Evolutionary conservation across 805 yeast genomes (phyloP).

Genomic region (Hanseniaspora clermontiae): DNA sequence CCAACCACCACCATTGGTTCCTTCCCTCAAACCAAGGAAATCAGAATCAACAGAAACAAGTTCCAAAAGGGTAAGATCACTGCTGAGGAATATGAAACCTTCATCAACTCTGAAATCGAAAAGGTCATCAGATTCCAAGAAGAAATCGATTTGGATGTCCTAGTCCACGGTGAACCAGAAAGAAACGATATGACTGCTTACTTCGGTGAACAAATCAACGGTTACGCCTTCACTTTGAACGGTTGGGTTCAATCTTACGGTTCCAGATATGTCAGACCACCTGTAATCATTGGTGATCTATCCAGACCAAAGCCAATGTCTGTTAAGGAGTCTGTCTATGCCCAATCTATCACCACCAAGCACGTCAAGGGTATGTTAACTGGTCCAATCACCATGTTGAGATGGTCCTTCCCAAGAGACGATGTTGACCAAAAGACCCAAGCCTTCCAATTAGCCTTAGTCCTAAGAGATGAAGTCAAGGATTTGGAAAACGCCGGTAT

Average conservation of each 20-base stretch:
- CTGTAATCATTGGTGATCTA: constrained; percentile 96
- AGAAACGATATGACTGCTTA: constrained; percentile 99
- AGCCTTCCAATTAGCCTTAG: constrained; percentile 92
- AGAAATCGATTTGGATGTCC: constrained; percentile 93
- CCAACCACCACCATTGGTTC: constrained; percentile 99
- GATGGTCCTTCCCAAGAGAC: constrained; percentile 99
- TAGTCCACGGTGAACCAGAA: constrained; percentile 99
- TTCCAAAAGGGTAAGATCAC: constrained; percentile 92
- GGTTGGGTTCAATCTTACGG: constrained; percentile 99
- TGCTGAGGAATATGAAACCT: constrained; percentile 87
- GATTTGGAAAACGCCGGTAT: constrained; percentile 98
- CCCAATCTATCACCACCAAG: constrained; percentile 88
- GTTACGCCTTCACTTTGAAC: constrained; percentile 95
- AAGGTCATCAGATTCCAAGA: constrained; percentile 97
- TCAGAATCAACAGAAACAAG: constrained; percentile 96
- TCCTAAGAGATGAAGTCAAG: constrained; percentile 95
- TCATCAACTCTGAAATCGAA: constrained; percentile 94
- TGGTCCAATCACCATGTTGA: constrained; percentile 97
- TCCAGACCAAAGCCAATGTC: constrained; percentile 98
- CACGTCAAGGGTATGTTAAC: constrained; percentile 99
- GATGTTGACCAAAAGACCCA: constrained; percentile 87
- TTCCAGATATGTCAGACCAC: constrained; percentile 99
- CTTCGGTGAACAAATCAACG: constrained; percentile 97
- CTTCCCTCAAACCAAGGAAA: constrained; percentile 99
- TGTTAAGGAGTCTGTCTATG: constrained; percentile 97